A percentile compares a stretch with the other conserved stretches of the same genome.
Conservation (phyloP, 2,329 filamentous ascomycete genomes). For the Fusarium sacchari region DNA sequence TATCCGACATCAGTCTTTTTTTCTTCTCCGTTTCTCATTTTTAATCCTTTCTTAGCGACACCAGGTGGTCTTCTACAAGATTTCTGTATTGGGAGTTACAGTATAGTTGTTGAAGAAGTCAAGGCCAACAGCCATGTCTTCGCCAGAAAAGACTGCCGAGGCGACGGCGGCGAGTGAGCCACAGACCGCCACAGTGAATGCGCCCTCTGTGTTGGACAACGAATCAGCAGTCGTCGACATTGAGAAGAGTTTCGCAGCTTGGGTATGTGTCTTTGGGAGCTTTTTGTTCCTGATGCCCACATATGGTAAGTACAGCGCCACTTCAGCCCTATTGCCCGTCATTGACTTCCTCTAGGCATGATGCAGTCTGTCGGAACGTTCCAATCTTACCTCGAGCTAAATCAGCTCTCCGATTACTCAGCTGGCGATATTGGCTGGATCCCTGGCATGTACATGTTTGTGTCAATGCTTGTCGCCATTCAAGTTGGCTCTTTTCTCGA, state of each 20-base stretch:
- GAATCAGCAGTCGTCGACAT: not conserved
- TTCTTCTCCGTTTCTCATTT: not conserved
- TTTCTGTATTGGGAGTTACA: rapidly evolving
- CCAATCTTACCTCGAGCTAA: conserved; percentile 14
- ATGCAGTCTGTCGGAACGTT: conserved; percentile 18
- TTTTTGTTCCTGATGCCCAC: conserved; percentile 13
- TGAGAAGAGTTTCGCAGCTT: conserved; percentile 2
- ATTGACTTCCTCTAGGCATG: not conserved
- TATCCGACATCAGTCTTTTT: not conserved
- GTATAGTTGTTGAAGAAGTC: no score
- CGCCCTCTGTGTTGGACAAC: not conserved
- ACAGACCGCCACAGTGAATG: not conserved
- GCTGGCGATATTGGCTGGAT: conserved; percentile 13
- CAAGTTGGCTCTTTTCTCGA: conserved; percentile 11
- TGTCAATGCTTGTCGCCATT: not conserved
- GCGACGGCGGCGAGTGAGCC: not conserved
- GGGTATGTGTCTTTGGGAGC: conserved; percentile 6
- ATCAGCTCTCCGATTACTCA: conserved; percentile 11
- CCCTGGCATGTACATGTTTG: conserved; percentile 7
- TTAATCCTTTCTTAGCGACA: rapidly evolving
- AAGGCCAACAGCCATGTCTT: not conserved
- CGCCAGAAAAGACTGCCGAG: not conserved
- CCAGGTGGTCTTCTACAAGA: rapidly evolving
- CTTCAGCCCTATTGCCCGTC: no score
- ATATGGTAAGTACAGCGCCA: not conserved